Evolutionary conservation across 2,329 filamentous ascomycete species (phyloP), one percentile per base, ranked within the genome.

Genomic region (Thelonectria rubi): DNA sequence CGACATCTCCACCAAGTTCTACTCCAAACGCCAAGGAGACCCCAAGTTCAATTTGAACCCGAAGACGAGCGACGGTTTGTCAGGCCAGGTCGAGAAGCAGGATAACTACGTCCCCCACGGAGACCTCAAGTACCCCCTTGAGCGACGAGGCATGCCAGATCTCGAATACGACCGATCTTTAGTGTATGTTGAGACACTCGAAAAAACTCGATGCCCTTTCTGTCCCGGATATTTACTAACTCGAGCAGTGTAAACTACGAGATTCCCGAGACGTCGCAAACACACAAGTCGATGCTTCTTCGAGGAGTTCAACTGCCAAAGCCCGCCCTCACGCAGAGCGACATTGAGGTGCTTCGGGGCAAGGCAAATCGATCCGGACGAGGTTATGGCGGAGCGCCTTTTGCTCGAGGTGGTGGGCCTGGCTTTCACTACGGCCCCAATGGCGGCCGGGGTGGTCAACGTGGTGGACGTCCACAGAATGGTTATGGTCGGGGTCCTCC

Each of bases 201-300:
- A 53, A n/a, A 11, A 49, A 51, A 20, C 12, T n/a, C 34, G 21
- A n/a, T 26, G 2, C 34, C 12, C 26, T 9, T 30, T 9, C 5
- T 8, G 7, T 9, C 7, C 21, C 21, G 18, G n/a, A n/a, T 46
- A 17, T 39, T 46, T 40, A 59, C 77, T 81, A 73, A 80, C 67
- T 12, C 46, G 26, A 6, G 15, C 66, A 97, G 91, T 73, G 93
- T 98, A 11, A 82, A 91, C 72, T 99, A 96, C 74, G 88, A 93
- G 46, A 91, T 97, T 78, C 94, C 94, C 0, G 82, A 84, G 42
- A 87, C 87, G 17, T 82, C 82, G 10, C 86, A 92, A 69, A 81
- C 87, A 5, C 95, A 99, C 79, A 97, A 97, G 75, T 97, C 94
- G 6, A 96, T 97, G 91, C 85, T 99, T 14, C 84, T 99, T 37